Evolutionary conservation across 768 basidiomycete species (phyloP).

Genomic region (Amanita rimosa): DNA sequence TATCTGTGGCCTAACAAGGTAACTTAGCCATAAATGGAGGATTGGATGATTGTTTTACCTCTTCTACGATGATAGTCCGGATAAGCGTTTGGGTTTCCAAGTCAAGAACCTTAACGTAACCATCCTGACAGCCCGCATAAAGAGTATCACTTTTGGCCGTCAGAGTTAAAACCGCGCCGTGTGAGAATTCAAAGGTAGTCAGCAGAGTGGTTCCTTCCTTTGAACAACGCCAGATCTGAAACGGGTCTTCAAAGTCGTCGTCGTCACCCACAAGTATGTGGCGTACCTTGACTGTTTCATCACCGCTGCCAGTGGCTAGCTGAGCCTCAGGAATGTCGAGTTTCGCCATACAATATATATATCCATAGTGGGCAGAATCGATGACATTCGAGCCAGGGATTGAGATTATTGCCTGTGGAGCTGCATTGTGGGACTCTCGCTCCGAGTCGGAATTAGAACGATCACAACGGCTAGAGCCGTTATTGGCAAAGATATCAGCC

Average conservation of each 20-base stretch:
- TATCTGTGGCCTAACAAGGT: constrained; percentile 52
- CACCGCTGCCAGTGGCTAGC: constrained; percentile 82
- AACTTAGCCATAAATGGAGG: constrained; percentile 2
- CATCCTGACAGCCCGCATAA: constrained; percentile 91
- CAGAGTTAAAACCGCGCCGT: constrained; percentile 79
- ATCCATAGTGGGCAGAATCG: constrained; percentile 89
- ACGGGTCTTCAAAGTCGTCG: not conserved
- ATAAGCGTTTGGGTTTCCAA: constrained; percentile 83
- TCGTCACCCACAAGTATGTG: not conserved
- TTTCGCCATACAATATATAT: constrained; percentile 72
- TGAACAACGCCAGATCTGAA: constrained; percentile 59
- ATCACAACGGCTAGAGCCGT: constrained; percentile 22
- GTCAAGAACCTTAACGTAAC: constrained; percentile 85
- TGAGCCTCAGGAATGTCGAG: constrained; percentile 23
- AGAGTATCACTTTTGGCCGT: constrained; percentile 67
- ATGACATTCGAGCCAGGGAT: constrained; percentile 65
- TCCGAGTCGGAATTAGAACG: constrained; percentile 23
- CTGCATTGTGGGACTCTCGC: constrained; percentile 14
- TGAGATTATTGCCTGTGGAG: constrained; percentile 30
- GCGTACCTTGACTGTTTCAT: constrained; percentile 76
- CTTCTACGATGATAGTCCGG: constrained; percentile 77
- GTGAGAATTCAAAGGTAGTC: constrained; percentile 60
- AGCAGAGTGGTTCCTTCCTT: constrained; percentile 31
- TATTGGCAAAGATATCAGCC: constrained; percentile 60
- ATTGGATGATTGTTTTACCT: constrained; percentile 30